Conservation (phyloP, 192 early-diverging fungal species). For the Coemansia guatemalensis region DNA sequence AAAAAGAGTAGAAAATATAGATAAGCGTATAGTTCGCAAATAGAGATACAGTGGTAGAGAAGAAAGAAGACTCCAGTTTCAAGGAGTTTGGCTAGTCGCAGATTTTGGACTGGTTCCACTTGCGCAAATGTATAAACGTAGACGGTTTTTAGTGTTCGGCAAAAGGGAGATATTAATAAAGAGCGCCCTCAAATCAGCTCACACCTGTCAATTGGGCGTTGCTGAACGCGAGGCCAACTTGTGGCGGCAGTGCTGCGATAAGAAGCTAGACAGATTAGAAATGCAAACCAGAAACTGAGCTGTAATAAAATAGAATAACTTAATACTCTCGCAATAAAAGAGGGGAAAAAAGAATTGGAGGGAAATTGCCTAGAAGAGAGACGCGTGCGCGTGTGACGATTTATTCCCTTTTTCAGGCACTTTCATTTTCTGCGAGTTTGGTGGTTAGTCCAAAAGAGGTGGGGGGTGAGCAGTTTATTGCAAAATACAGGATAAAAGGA, state of each 20-base stretch:
- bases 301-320: background rate
- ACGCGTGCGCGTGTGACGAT: background rate
- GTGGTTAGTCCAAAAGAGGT: background rate
- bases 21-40: background rate
- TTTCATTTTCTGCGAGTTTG: background rate
- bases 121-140: background rate
- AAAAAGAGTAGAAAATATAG: constrained; percentile 6
- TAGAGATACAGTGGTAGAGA: background rate
- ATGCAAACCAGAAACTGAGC: constrained; percentile 1
- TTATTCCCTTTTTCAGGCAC: background rate
- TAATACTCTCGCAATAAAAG: background rate
- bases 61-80: constrained; percentile 2
- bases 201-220: background rate
- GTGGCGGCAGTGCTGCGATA: background rate
- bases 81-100: background rate
- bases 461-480: background rate
- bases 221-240: background rate
- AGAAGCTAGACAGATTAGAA: background rate
- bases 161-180: background rate
- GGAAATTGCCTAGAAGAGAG: background rate
- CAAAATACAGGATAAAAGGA: background rate
- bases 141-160: background rate
- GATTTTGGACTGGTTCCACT: background rate
- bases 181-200: background rate
- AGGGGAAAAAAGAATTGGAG: background rate